A percentile compares a stretch with the other conserved stretches of the same genome.
Evolutionary conservation across 441 rosid species (phyloP).

Genomic region (Lepidium campestre): DNA sequence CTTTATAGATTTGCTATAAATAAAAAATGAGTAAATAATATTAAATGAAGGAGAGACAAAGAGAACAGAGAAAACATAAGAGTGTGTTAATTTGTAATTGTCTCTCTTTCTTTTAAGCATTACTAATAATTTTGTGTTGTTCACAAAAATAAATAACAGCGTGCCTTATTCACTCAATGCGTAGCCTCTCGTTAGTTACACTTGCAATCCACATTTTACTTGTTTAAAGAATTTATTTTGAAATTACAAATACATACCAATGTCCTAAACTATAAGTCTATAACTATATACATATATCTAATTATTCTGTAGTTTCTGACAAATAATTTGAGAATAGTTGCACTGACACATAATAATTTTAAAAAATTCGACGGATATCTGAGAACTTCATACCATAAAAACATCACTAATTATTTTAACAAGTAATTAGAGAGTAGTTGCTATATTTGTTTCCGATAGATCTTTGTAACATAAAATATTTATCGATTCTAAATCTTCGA

Average conservation of each 20-base stretch:
- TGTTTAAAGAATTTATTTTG: neutral
- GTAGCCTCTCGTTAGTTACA: neutral
- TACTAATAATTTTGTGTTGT: neutral
- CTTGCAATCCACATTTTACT: neutral
- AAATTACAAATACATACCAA: neutral
- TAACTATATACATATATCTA: too few relatives aligned
- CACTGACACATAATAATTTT: too few relatives aligned
- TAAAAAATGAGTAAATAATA: neutral
- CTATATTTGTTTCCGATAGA: too few relatives aligned
- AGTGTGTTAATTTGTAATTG: neutral
- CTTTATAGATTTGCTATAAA: neutral
- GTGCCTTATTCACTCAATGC: conserved; percentile 1
- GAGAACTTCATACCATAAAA: too few relatives aligned
- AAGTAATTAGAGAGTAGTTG: too few relatives aligned
- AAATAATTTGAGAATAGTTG: too few relatives aligned
- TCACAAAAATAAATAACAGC: neutral
- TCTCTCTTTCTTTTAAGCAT: neutral
- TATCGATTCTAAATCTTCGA: too few relatives aligned
- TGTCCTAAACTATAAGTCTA: neutral
- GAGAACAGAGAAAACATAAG: neutral
- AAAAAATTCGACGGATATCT: too few relatives aligned
- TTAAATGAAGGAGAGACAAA: neutral
- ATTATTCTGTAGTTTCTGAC: too few relatives aligned
- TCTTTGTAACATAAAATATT: too few relatives aligned
- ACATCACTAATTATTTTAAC: too few relatives aligned